Base-by-base conservation (phyloP, 2,329 filamentous ascomycete genomes). In the Catunica adiposa region DNA sequence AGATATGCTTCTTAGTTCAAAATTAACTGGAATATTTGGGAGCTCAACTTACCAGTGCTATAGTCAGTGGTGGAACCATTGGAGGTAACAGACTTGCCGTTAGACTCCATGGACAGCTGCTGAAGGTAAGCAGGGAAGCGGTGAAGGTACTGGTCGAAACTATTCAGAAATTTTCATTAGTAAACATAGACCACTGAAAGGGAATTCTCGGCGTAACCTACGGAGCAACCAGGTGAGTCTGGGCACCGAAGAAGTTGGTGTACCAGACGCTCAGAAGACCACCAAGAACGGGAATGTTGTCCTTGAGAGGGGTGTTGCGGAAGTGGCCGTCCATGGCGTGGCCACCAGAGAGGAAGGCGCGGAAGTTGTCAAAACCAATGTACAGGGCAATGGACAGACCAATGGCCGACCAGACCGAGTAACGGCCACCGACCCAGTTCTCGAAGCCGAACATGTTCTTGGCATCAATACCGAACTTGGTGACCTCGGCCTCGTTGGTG, bases 401-500 rank as follows among this genome's bases (percentile, higher is more conserved):
- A 66, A 98, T 98, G 69, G 92, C 92, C 63, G 89, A 95, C 92
- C 92, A 98, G 62, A 98, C 92, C 59, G 89, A 95, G 80, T 98
- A 98, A 59, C 92, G 86, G 57, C 92, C 92, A 68, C 92, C 92
- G 54, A 97, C 90, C 92, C 92, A 98, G 72, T 86, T 94, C 71
- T 90, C 89, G 68, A 98, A 98, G 64, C 89, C 89, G 67, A 98
- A 98, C 92, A 98, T 98, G 79, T 97, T 98, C 79, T 90, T 90
- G 72, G 83, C 84, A 73, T 97, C 90, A 66, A 98, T 98, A 62
- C 92, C 92, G 65, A 98, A 98, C 77, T 97, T 97, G 72, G 86
- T 89, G 60, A 98, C 92, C 74, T 97, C 90, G 55, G 75, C 69
- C 73, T 90, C 86, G 72, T 98, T 98, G 69, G 92, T 98, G 52